phyloP scores from a whole-genome alignment of 2,329 filamentous ascomycete species.

The Fusarium sp. region DNA sequence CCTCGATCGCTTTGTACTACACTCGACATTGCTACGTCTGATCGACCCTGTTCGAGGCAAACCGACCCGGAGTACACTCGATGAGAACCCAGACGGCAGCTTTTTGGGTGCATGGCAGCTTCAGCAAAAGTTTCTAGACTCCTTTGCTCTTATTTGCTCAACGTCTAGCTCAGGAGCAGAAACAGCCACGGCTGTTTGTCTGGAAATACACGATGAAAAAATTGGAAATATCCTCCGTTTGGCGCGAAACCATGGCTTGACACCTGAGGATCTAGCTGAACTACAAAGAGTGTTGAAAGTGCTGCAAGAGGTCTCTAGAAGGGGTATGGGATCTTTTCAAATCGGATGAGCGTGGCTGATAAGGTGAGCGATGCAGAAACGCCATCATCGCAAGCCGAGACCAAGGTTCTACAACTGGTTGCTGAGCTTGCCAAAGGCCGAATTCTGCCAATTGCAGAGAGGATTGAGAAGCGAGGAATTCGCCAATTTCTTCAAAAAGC shows the following conservation, averaged over 20 bases:
- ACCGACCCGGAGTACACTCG: constrained; percentile 1
- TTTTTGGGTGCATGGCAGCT: constrained; percentile 7
- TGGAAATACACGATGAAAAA: constrained; percentile 34
- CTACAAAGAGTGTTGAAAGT: constrained; percentile 2
- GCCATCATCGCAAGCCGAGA: constrained; percentile 8
- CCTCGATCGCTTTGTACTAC: constrained; percentile 2
- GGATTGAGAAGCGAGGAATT: not conserved
- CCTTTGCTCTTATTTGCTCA: constrained; percentile 46
- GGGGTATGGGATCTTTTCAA: not conserved
- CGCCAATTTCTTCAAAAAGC: accelerated
- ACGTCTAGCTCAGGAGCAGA: constrained; percentile 31
- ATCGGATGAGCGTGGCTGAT: not conserved
- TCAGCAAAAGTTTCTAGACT: constrained; percentile 46
- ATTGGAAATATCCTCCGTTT: constrained; percentile 10
- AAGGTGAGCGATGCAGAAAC: not conserved
- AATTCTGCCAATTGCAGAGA: not conserved
- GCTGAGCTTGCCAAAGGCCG: not conserved
- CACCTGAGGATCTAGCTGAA: not conserved
- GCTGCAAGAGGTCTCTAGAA: not conserved
- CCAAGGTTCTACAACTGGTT: not conserved
- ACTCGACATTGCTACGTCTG: not conserved
- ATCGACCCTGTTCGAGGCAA: constrained; percentile 14
- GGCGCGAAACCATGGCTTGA: constrained; percentile 42
- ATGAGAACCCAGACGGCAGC: not conserved
- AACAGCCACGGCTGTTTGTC: constrained; percentile 45